Conservation (phyloP, 768 basidiomycete genomes). For the Hericium coralloides region DNA sequence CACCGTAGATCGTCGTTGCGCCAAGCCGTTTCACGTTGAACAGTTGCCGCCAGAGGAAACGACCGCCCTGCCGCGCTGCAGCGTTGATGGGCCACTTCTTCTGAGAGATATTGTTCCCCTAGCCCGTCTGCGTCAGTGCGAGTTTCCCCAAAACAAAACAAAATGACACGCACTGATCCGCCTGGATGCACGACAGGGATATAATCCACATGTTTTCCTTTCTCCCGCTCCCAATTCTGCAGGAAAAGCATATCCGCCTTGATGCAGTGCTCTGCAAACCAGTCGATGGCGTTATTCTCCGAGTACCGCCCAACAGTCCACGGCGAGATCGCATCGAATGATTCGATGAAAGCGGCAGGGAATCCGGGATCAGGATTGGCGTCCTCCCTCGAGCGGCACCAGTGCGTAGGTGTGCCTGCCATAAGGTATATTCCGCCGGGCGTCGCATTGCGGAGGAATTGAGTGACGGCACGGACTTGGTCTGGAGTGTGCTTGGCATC, state of each 20-base stretch:
- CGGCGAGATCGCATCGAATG: conserved; percentile 73
- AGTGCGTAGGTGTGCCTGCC: conserved; percentile 62
- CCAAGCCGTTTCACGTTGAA: conserved; percentile 56
- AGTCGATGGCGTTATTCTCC: conserved; percentile 51
- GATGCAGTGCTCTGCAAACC: conserved; percentile 53
- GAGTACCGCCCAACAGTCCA: conserved; percentile 75
- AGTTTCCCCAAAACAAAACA: not conserved
- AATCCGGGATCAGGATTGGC: conserved; percentile 63
- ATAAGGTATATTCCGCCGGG: conserved; percentile 72
- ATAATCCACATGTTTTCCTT: conserved; percentile 56
- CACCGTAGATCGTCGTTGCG: conserved; percentile 62
- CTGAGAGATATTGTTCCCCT: conserved; percentile 66
- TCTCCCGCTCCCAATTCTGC: conserved; percentile 24
- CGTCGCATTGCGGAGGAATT: conserved; percentile 49
- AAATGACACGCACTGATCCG: conserved; percentile 51
- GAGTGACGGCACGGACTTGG: conserved; percentile 43
- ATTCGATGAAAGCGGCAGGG: conserved; percentile 61
- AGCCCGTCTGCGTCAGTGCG: conserved; percentile 2
- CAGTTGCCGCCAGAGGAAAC: conserved; percentile 73
- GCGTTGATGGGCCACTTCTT: conserved; percentile 69
- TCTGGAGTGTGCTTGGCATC: conserved; percentile 53
- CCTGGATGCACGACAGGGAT: conserved; percentile 81
- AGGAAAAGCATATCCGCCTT: conserved; percentile 57
- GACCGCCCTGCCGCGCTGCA: conserved; percentile 63
- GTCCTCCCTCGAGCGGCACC: conserved; percentile 66